Conservation (phyloP, 345 rosid genomes). For the Salix brachista region DNA sequence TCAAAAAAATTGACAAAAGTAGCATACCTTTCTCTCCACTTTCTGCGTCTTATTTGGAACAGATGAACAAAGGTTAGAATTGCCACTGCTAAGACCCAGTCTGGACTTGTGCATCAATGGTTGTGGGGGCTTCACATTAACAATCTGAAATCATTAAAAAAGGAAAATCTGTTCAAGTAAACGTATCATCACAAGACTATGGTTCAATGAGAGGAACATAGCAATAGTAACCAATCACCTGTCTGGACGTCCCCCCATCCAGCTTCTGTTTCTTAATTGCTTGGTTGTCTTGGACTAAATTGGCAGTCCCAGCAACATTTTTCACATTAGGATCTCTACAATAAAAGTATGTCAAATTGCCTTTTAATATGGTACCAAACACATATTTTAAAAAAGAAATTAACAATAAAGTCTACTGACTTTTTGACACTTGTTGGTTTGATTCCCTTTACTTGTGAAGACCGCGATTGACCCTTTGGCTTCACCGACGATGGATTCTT, state of each 20-base stretch:
- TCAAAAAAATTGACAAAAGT: constrained; percentile 12
- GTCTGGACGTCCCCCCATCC: constrained; percentile 85
- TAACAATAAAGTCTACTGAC: constrained; percentile 17
- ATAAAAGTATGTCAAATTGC: not conserved
- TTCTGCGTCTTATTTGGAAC: constrained; percentile 38
- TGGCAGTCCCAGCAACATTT: constrained; percentile 38
- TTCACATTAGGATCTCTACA: constrained; percentile 41
- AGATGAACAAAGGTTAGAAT: constrained; percentile 41
- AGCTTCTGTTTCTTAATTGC: constrained; percentile 95
- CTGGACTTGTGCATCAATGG: constrained; percentile 77
- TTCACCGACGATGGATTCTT: constrained; percentile 60
- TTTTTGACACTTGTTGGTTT: constrained; percentile 37
- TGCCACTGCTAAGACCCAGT: constrained; percentile 48
- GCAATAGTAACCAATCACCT: constrained; percentile 37
- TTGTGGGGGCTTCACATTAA: constrained; percentile 62
- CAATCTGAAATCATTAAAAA: constrained; percentile 50
- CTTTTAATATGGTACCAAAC: not conserved
- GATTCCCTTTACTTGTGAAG: constrained; percentile 46
- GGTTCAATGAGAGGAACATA: not conserved
- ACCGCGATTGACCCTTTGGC: constrained; percentile 41
- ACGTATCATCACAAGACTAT: not conserved
- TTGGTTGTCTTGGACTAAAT: constrained; percentile 78
- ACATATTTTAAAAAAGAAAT: not conserved
- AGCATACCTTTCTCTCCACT: constrained; percentile 73
- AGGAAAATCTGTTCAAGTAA: not conserved